Evolutionary conservation across 192 early-diverging fungal species (phyloP), one percentile per base, ranked within the genome.

Genomic region (Thamnidium elegans): DNA sequence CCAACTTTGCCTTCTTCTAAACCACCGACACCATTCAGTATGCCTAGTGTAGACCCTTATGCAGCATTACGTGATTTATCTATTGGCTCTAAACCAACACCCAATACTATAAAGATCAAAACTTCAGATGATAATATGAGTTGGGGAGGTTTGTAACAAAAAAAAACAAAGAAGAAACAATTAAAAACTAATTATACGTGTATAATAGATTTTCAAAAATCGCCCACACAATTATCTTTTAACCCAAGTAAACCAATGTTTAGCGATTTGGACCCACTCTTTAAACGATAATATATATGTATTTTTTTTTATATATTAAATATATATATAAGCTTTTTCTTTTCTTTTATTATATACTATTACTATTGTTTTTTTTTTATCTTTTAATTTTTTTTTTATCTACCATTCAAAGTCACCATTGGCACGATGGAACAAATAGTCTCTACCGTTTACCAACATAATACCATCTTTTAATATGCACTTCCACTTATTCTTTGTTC

Each of bases 401-500:
- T 83, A 99, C 93, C 95, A 97, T 68, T 97, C 95, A 84, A 97
- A 99, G 59, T 99, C 97, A 45, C 95, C 92, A 58, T 86, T 97
- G 6, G 92, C 92, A 76, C 89, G 90, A 68, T 93, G 87, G 82
- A 99, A 99, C 44, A 97, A 72, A 68, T 94, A 97, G 69, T 99
- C 97, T 55, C 86, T 87, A 34, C 97, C 97, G 66, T 98, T 94
- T 55, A 96, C 86, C 66, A 94, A 76, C 81, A 96, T 89, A 69
- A 99, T 96, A 14, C 97, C 97, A 69, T 99, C 97, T 76, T 93
- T 92, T 51, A 99, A 80, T 5, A 93, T 85, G 70, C 50, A 97
- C 84, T 97, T 97, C 97, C 97, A 99, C 79, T 95, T 97, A 82
- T 96, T 99, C 78, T 97, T 99, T 59, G 92, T 94, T 47, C 95